Conservation (phyloP, 352 stramenopile genomes). For the Pythium apleroticum region DNA sequence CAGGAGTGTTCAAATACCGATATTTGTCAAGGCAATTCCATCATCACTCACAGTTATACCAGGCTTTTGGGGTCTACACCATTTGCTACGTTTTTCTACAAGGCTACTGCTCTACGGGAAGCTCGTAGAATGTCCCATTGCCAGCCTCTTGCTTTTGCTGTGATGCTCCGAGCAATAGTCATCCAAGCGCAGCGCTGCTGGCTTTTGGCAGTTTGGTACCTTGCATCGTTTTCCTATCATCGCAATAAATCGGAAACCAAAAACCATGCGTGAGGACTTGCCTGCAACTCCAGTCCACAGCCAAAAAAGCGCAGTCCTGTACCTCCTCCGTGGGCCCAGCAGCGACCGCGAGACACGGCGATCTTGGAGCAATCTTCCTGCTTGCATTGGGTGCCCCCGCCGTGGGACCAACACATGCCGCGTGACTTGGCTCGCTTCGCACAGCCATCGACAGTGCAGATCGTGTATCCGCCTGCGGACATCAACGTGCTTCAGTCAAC, state of each 20-base stretch:
- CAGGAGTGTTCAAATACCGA: too few species aligned
- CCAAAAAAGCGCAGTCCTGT: neutral
- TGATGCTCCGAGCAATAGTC: constrained; percentile 47
- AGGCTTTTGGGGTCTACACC: too few species aligned
- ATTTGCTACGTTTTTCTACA: too few species aligned
- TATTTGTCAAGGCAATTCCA: too few species aligned
- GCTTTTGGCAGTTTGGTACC: constrained; percentile 25
- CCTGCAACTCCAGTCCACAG: too few species aligned
- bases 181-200: constrained; percentile 43
- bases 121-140: neutral
- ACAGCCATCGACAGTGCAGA: constrained; percentile 28
- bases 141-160: constrained; percentile 13
- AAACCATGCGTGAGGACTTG: too few species aligned
- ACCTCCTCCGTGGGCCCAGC: neutral
- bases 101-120: too few species aligned
- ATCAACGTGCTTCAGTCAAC: too few species aligned
- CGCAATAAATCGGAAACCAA: neutral
- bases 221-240: neutral
- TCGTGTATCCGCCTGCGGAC: constrained; percentile 22
- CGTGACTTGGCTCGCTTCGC: constrained; percentile 20
- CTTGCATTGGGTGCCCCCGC: constrained; percentile 16
- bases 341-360: neutral
- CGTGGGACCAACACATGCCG: constrained; percentile 18
- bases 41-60: too few species aligned
- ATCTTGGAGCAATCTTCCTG: neutral